Evolutionary conservation across 306 rosid species (phyloP).

Genomic region (Lablab purpureus): DNA sequence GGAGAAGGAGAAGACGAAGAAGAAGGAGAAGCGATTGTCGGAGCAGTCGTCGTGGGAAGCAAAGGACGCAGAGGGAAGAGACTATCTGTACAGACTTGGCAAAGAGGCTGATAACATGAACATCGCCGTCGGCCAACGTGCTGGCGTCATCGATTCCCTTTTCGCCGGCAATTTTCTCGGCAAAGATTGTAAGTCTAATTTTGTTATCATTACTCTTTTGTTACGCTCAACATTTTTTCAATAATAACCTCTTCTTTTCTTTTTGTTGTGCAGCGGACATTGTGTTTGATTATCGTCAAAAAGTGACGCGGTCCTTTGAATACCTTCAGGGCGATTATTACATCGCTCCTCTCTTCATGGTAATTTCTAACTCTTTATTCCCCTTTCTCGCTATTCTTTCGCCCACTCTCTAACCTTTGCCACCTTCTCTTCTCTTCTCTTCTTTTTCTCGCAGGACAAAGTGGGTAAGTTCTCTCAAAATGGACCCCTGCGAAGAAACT

Average conservation of each 20-base stretch:
- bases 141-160: constrained; percentile 84
- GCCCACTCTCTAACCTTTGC: neutral
- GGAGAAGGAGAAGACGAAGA: neutral
- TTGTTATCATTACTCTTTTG: too few species aligned
- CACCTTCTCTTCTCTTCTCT: constrained; percentile 38
- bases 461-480: constrained; percentile 82
- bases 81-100: constrained; percentile 87
- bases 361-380: constrained; percentile 26
- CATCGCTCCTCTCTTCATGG: constrained; percentile 97
- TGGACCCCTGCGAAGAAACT: constrained; percentile 44
- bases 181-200: constrained; percentile 64
- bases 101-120: constrained; percentile 93
- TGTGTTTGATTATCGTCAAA: constrained; percentile 97
- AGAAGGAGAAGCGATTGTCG: constrained; percentile 62
- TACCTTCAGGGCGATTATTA: constrained; percentile 91
- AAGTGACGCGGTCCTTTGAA: constrained; percentile 81
- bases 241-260: too few species aligned
- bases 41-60: constrained; percentile 93
- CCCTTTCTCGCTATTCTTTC: neutral
- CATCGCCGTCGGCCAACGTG: constrained; percentile 92
- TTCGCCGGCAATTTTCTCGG: constrained; percentile 92
- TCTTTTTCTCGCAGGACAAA: constrained; percentile 85
- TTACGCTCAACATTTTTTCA: neutral
- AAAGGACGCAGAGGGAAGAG: constrained; percentile 76
- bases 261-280: constrained; percentile 68